These are phyloP conservation scores for Angomonas desouzai DNA, from an alignment of 208 protist genomes.

Conservation along the genomic window DNA sequence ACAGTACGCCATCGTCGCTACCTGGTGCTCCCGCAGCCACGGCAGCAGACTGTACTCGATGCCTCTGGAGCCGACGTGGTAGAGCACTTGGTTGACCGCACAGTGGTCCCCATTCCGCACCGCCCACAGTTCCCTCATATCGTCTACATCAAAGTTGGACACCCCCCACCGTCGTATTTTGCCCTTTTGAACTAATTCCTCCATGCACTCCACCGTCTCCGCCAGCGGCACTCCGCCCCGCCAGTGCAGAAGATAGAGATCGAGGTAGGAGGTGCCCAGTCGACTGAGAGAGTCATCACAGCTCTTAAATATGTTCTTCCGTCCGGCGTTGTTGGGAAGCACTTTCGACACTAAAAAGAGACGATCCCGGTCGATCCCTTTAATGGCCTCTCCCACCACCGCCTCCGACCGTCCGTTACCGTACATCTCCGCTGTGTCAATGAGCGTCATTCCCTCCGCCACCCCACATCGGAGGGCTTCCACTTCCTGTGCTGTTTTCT, in stretches of 20 bases:
- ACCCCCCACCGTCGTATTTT: conserved; percentile 79
- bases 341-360: conserved; percentile 92
- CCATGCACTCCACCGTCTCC: conserved; percentile 82
- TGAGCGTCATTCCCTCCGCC: conserved; percentile 32
- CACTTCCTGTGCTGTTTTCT: conserved; percentile 18
- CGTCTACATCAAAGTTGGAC: conserved; percentile 70
- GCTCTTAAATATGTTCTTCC: conserved; percentile 55
- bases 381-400: conserved; percentile 37
- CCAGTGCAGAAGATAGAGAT: conserved; percentile 92
- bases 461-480: conserved; percentile 30
- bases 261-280: conserved; percentile 73
- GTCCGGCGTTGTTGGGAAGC: conserved; percentile 82
- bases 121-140: conserved; percentile 64
- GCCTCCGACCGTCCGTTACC: conserved; percentile 38
- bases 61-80: conserved; percentile 76
- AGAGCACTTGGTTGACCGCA: conserved; percentile 77
- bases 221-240: conserved; percentile 32
- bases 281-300: conserved; percentile 59
- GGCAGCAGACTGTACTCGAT: conserved; percentile 64
- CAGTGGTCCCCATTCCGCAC: conserved; percentile 43
- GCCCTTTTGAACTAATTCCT: conserved; percentile 61
- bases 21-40: conserved; percentile 36
- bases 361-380: conserved; percentile 47
- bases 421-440: conserved; percentile 58
- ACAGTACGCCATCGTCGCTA: conserved; percentile 80